Percentiles rank a stretch among this genome's conserved stretches.
Evolutionary conservation across 768 basidiomycete genomes (phyloP).

Genomic region (Suillus alpinus): DNA sequence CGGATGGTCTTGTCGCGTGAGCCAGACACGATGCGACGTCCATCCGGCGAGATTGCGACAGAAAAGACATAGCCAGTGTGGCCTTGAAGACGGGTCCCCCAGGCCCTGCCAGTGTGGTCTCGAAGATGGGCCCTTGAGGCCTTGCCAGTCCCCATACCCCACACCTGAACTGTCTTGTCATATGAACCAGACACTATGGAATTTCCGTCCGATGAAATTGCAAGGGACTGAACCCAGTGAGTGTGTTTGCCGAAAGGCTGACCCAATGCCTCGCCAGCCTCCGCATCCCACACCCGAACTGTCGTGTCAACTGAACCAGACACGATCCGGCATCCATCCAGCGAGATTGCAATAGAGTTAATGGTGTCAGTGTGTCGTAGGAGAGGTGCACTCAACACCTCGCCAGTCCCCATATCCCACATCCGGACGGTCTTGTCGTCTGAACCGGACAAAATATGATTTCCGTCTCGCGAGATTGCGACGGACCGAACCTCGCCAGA

Average conservation of each 20-base stretch:
- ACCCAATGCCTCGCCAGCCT: neutral
- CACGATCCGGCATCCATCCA: neutral
- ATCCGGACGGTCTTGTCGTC: neutral
- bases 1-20: neutral
- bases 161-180: too few relatives aligned
- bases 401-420: neutral
- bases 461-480: conserved; percentile 13
- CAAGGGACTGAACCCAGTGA: too few relatives aligned
- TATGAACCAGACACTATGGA: too few relatives aligned
- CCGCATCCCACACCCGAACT: neutral
- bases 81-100: too few relatives aligned
- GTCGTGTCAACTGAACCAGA: conserved; percentile 3
- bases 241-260: neutral
- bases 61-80: too few relatives aligned
- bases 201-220: too few relatives aligned
- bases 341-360: neutral
- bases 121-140: too few relatives aligned
- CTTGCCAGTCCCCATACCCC: too few relatives aligned
- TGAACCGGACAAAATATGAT: conserved; percentile 2
- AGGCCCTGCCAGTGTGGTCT: too few relatives aligned
- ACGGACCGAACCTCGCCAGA: conserved; percentile 5
- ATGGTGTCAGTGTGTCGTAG: neutral
- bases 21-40: neutral
- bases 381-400: neutral
- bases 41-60: too few relatives aligned